phyloP scores from a whole-genome alignment of 1,284 basidiomycete species.

The Pholiota adiposa region DNA sequence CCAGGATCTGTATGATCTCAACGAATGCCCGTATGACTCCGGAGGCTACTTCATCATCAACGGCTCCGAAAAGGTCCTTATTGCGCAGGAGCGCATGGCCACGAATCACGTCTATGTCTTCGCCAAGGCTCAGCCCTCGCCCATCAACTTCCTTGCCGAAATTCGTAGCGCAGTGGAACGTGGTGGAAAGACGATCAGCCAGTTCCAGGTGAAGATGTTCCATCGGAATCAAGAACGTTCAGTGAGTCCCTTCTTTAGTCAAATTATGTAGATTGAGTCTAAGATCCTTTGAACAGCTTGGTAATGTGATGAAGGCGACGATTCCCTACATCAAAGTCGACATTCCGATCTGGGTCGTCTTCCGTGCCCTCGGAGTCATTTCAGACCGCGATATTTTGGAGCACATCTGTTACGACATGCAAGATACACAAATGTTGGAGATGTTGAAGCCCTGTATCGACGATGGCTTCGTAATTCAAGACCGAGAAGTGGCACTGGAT shows the following conservation, averaged over 20 bases:
- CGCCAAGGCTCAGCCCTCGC: slow-evolving; percentile 96
- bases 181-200: slow-evolving; percentile 97
- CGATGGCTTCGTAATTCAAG: slow-evolving; percentile 98
- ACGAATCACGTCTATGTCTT: slow-evolving; percentile 99
- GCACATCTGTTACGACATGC: slow-evolving; percentile 98
- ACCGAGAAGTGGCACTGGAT: slow-evolving; percentile 95
- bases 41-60: slow-evolving; percentile 99
- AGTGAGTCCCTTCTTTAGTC: slow-evolving; percentile 49
- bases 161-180: slow-evolving; percentile 98
- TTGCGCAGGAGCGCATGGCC: slow-evolving; percentile 99
- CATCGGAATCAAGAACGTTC: slow-evolving; percentile 87
- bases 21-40: slow-evolving; percentile 98
- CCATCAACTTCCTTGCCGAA: slow-evolving; percentile 95
- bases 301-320: slow-evolving; percentile 96
- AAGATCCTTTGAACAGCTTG: slow-evolving; percentile 52
- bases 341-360: slow-evolving; percentile 99
- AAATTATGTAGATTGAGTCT: neutral
- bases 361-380: slow-evolving; percentile 96
- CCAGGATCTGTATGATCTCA: slow-evolving; percentile 85
- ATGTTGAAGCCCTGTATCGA: slow-evolving; percentile 99
- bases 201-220: slow-evolving; percentile 98
- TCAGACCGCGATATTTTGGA: slow-evolving; percentile 98
- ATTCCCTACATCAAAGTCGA: slow-evolving; percentile 99
- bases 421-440: slow-evolving; percentile 95
- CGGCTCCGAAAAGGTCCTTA: slow-evolving; percentile 98